Conservation (phyloP, 1,139 yeast species). For the Geotrichum armillariae region DNA sequence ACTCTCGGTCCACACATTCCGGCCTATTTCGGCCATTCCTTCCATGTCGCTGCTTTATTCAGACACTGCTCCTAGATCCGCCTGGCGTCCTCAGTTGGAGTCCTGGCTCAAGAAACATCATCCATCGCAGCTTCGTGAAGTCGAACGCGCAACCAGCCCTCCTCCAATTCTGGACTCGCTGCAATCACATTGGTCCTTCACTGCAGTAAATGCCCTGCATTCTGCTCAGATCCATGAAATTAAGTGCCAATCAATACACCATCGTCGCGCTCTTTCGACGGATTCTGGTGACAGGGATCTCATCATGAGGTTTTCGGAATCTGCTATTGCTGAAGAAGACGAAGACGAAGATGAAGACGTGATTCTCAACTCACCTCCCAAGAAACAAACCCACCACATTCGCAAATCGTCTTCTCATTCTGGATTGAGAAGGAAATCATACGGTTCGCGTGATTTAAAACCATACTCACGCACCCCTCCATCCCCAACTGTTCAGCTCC, state of each 20-base stretch:
- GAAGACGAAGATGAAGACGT: slow-evolving; percentile 13
- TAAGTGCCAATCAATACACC: slow-evolving; percentile 9
- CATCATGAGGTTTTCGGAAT: slow-evolving; percentile 8
- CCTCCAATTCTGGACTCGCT: slow-evolving; percentile 20
- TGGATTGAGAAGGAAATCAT: slow-evolving; percentile 7
- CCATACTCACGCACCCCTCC: slow-evolving; percentile 12
- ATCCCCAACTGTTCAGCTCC: slow-evolving; percentile 8
- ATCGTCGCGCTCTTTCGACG: slow-evolving; percentile 8
- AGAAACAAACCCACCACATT: slow-evolving; percentile 9
- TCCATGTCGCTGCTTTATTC: slow-evolving; percentile 36
- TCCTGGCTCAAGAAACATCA: slow-evolving; percentile 37
- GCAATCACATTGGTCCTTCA: slow-evolving; percentile 19
- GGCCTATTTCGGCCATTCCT: slow-evolving; percentile 6
- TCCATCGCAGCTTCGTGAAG: slow-evolving; percentile 23
- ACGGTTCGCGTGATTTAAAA: slow-evolving; percentile 13
- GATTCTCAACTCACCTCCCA: slow-evolving; percentile 1
- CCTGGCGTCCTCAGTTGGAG: slow-evolving; percentile 43
- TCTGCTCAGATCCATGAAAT: slow-evolving; percentile 16
- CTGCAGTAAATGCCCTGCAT: slow-evolving; percentile 16
- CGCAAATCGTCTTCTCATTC: slow-evolving; percentile 14
- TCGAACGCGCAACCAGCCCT: slow-evolving; percentile 22
- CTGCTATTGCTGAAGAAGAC: slow-evolving; percentile 14
- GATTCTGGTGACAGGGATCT: slow-evolving; percentile 12
- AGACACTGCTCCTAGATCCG: slow-evolving; percentile 43
- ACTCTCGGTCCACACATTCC: slow-evolving; percentile 1